Evolutionary conservation across 495 filamentous ascomycete genomes (phyloP).

Genomic region (Hyaloscypha hepaticicola): DNA sequence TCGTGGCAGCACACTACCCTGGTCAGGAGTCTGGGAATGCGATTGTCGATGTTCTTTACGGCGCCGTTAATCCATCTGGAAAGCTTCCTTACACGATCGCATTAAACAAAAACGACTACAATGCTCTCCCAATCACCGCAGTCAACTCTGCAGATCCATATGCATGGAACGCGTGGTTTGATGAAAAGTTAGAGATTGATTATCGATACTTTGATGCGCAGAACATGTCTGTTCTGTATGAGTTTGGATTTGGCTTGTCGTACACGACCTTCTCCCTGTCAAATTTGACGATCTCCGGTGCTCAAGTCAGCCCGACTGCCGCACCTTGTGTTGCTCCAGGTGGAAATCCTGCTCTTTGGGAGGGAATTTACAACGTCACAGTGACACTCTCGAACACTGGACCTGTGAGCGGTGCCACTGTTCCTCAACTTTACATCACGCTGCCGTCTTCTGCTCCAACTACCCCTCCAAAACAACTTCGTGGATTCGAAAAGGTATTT

Average conservation of each 20-base stretch:
- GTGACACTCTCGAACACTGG: constrained; percentile 84
- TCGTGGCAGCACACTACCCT: constrained; percentile 87
- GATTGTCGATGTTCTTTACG: constrained; percentile 91
- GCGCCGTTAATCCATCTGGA: constrained; percentile 77
- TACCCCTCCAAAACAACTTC: constrained; percentile 55
- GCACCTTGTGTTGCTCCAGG: constrained; percentile 66
- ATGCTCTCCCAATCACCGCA: constrained; percentile 63
- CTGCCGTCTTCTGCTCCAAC: constrained; percentile 45
- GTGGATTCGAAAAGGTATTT: constrained; percentile 65
- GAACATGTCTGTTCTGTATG: constrained; percentile 53
- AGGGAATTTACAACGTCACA: constrained; percentile 64
- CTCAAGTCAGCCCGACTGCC: constrained; percentile 59
- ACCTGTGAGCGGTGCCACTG: constrained; percentile 65
- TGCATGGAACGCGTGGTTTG: constrained; percentile 87
- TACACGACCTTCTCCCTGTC: constrained; percentile 65
- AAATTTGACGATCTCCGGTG: constrained; percentile 42
- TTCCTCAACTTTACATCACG: constrained; percentile 79
- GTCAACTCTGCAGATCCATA: constrained; percentile 63
- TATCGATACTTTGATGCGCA: constrained; percentile 78
- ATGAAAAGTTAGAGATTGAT: constrained; percentile 87
- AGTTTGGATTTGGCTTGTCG: constrained; percentile 44
- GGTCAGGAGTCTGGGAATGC: constrained; percentile 88
- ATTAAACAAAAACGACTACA: constrained; percentile 81
- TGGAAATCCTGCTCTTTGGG: constrained; percentile 76
- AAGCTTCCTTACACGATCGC: constrained; percentile 64